phyloP scores from a whole-genome alignment of 1,284 basidiomycete species.

The Ganoderma meredithae region DNA sequence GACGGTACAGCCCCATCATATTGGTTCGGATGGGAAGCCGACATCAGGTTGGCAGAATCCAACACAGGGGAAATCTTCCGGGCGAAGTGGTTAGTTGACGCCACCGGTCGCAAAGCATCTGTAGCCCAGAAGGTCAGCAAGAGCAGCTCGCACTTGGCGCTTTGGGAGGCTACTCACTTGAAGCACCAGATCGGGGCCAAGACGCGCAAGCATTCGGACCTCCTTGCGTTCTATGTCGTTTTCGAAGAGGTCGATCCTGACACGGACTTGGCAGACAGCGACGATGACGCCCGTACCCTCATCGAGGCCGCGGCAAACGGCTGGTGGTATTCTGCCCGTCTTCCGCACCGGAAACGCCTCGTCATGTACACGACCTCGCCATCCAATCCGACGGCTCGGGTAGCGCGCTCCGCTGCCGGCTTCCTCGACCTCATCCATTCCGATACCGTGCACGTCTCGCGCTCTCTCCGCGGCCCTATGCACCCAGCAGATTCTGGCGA shows the following conservation, averaged over 20 bases:
- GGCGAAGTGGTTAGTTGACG: conserved; percentile 45
- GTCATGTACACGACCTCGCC: conserved; percentile 45
- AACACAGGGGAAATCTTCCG: conserved; percentile 21
- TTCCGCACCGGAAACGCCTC: conserved; percentile 39
- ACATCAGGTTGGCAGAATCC: not conserved
- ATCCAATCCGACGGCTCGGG: conserved; percentile 37
- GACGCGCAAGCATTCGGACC: conserved; percentile 36
- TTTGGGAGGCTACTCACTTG: not conserved
- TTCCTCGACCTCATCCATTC: conserved; percentile 41
- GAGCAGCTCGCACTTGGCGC: not conserved
- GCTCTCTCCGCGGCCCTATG: not conserved
- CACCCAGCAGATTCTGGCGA: conserved; percentile 21
- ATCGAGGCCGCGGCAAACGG: conserved; percentile 45
- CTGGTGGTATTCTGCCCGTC: conserved; percentile 47
- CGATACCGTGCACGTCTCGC: conserved; percentile 23
- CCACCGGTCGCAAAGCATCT: conserved; percentile 45
- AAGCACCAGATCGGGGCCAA: conserved; percentile 39
- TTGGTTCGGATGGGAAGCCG: not conserved
- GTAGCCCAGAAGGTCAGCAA: conserved; percentile 41
- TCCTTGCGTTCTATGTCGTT: conserved; percentile 44
- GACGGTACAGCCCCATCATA: not conserved
- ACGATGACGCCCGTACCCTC: conserved; percentile 43
- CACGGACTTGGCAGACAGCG: conserved; percentile 16
- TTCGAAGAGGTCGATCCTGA: conserved; percentile 30
- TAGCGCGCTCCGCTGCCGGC: conserved; percentile 39